phyloP scores from a whole-genome alignment of 768 basidiomycete genomes.

The Gyrodon lividus region DNA sequence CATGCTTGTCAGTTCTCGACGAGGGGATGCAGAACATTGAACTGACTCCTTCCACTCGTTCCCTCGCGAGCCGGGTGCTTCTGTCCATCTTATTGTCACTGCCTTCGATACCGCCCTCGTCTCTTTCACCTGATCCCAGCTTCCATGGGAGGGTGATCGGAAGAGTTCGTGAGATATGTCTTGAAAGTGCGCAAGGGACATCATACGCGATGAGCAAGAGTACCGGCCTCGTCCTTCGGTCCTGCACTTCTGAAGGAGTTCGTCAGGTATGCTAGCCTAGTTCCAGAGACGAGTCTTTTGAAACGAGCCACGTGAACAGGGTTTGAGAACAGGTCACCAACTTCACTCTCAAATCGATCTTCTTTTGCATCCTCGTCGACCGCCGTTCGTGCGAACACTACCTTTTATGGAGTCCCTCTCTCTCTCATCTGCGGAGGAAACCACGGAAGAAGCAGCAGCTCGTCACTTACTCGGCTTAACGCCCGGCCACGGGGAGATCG shows the following conservation, averaged over 20 bases:
- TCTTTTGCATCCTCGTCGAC: constrained; percentile 76
- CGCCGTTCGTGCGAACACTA: constrained; percentile 67
- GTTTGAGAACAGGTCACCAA: constrained; percentile 11
- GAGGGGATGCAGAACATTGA: constrained; percentile 48
- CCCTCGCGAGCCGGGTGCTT: constrained; percentile 56
- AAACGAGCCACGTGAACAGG: constrained; percentile 14
- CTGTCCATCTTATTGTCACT: constrained; percentile 57
- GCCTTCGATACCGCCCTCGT: constrained; percentile 53
- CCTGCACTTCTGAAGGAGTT: constrained; percentile 28
- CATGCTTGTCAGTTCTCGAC: constrained; percentile 45
- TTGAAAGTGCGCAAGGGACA: constrained; percentile 53
- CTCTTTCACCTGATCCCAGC: constrained; percentile 49
- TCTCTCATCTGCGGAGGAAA: constrained; percentile 62
- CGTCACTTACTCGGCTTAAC: constrained; percentile 43
- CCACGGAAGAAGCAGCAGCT: constrained; percentile 55
- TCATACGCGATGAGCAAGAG: constrained; percentile 60
- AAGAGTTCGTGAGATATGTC: constrained; percentile 47
- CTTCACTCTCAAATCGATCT: constrained; percentile 49
- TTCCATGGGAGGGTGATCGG: constrained; percentile 46
- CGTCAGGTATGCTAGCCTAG: constrained; percentile 28
- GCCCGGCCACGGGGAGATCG: constrained; percentile 9
- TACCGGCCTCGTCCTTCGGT: constrained; percentile 52
- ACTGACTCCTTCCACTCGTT: constrained; percentile 53
- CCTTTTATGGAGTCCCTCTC: constrained; percentile 62
- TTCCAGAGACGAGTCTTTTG: not conserved